Base-by-base conservation (phyloP, 2,329 filamentous ascomycete species). In the Alternaria solani region DNA sequence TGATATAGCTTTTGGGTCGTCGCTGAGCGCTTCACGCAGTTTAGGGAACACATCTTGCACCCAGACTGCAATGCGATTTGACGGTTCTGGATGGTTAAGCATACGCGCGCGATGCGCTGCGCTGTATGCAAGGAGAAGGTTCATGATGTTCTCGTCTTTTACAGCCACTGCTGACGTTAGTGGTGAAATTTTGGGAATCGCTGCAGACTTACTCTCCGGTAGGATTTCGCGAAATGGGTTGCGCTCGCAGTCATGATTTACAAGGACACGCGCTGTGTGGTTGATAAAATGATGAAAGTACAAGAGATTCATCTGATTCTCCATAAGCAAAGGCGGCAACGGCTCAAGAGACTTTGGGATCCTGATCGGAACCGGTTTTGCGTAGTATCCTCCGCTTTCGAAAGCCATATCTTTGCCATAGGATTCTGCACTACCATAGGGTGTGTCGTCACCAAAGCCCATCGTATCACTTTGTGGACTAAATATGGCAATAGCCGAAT, bases 51-150 rank as follows among this genome's bases (percentile, higher is more conserved):
- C 91, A 67, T 92, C 87, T 71, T 90, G 85, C 26, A 95, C 91
- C 89, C 91, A 95, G 39, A 87, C 82, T 2, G 92, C 91, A 65
- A 96, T 95, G 23, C 92, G 87, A 72, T 89, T 90, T 7, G 85
- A 86, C 6, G 92, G 92, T 73, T 94, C 91, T 0, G 86, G 85
- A 63, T 94, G 90, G 32, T 86, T 85, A 20, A 95, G 81, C 32
- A 94, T 85, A 44, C 90, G 87, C 9, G 92, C 91, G 57, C 92
- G 87, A 75, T 96, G 92, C 28, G 89, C 92, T n/a, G 92, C 92
- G 68, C 91, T 93, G 76, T 93, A 96, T 20, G 92, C 90, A 25
- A 96, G 84, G 48, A 95, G 82, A 32, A 96, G 81, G 65, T 91
- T 91, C 53, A 96, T 83, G 1, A 96, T 84, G 69, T 93, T 90